Percentiles rank a stretch among this genome's conserved stretches.
Conservation (phyloP, 208 protist species). For the Crithidia bombi region DNA sequence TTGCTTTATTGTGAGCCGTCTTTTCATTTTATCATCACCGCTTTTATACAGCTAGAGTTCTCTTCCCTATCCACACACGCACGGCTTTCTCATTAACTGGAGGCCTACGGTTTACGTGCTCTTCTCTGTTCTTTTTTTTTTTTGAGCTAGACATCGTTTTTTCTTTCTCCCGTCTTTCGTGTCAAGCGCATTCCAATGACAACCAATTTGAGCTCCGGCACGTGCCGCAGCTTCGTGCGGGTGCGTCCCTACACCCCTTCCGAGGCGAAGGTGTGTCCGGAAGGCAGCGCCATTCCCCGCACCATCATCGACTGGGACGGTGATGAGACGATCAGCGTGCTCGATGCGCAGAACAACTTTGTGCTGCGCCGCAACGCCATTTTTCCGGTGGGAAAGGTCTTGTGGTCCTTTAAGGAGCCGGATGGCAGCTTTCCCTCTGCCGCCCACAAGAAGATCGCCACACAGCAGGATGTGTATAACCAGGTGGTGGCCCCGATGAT, state of each 20-base stretch:
- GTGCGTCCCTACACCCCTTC: slow-evolving; percentile 77
- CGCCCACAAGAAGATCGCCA: slow-evolving; percentile 29
- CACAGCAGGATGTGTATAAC: slow-evolving; percentile 82
- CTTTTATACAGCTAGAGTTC: too few species aligned
- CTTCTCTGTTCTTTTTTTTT: slow-evolving; percentile 7
- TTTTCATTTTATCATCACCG: too few species aligned
- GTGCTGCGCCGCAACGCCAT: slow-evolving; percentile 63
- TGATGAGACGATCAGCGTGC: slow-evolving; percentile 54
- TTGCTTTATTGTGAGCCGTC: too few species aligned
- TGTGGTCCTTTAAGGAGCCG: slow-evolving; percentile 76
- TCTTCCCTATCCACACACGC: too few species aligned
- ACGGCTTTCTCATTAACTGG: neutral
- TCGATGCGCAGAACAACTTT: slow-evolving; percentile 75
- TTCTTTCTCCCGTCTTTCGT: slow-evolving; percentile 14
- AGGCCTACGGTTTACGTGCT: neutral
- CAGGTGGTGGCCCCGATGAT: slow-evolving; percentile 62
- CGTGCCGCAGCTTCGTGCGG: slow-evolving; percentile 64
- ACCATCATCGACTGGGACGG: slow-evolving; percentile 70
- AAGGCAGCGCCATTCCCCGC: slow-evolving; percentile 70
- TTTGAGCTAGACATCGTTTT: slow-evolving; percentile 5
- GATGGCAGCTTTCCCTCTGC: slow-evolving; percentile 29
- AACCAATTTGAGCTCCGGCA: slow-evolving; percentile 28
- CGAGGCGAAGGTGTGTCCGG: slow-evolving; percentile 72
- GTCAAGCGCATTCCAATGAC: slow-evolving; percentile 12
- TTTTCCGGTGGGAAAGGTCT: slow-evolving; percentile 59